Evolutionary conservation across 73 alveolate species (phyloP).

Genomic region (Paramecium tetraurelia): DNA sequence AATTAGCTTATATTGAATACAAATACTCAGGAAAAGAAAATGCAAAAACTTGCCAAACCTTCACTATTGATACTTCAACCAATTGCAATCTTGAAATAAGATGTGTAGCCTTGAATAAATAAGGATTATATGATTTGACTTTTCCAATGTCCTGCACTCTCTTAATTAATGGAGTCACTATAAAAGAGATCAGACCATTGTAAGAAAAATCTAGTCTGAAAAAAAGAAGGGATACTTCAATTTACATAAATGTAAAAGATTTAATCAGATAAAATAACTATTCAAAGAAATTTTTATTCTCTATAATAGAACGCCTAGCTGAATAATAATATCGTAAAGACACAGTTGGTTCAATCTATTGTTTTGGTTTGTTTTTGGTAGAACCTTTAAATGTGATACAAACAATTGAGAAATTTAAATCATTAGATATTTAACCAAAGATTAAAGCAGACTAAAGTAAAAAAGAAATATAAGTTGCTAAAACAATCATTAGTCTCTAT

Average conservation of each 20-base stretch:
- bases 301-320: not conserved
- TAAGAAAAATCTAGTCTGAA: constrained; percentile 26
- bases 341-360: not conserved
- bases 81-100: constrained; percentile 12
- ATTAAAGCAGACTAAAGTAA: not conserved
- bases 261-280: not conserved
- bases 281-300: not conserved
- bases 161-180: not conserved
- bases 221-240: not conserved
- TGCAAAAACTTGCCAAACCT: not conserved
- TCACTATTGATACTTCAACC: not conserved
- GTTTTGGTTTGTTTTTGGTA: not conserved
- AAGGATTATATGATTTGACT: constrained; percentile 6
- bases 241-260: not conserved
- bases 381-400: not conserved
- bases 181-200: not conserved
- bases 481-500: not conserved
- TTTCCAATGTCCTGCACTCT: constrained; percentile 18
- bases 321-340: not conserved
- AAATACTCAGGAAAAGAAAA: not conserved
- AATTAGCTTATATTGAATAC: not conserved
- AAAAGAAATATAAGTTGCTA: not conserved
- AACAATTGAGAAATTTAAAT: not conserved
- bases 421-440: not conserved
- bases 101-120: not conserved